phyloP scores from a whole-genome alignment of 805 yeast genomes.

The Ogataea parapolymorpha region DNA sequence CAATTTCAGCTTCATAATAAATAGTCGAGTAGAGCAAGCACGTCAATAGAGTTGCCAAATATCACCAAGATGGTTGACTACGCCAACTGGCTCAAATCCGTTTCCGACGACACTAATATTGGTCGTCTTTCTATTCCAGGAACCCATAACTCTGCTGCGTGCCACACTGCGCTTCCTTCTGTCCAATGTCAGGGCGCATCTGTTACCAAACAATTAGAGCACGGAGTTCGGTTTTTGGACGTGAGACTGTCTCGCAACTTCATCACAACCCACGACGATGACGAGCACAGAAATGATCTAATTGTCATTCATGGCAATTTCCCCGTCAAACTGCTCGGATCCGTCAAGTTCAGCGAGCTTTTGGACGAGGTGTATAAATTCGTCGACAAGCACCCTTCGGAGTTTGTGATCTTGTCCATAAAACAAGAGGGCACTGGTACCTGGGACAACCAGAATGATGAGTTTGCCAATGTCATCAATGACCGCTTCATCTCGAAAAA shows the following conservation, averaged over 20 bases:
- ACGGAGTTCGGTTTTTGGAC: conserved; percentile 77
- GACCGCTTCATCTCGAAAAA: conserved; percentile 48
- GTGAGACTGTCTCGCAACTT: conserved; percentile 60
- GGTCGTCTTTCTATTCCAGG: conserved; percentile 68
- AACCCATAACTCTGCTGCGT: conserved; percentile 82
- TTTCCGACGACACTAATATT: conserved; percentile 49
- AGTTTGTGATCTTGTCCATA: conserved; percentile 62
- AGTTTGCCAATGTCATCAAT: conserved; percentile 62
- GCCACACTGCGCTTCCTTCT: conserved; percentile 65
- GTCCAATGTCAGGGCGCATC: conserved; percentile 71
- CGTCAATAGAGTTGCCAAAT: background rate
- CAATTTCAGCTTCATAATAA: background rate
- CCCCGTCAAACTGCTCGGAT: conserved; percentile 62
- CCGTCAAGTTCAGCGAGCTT: conserved; percentile 48
- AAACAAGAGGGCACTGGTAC: conserved; percentile 71
- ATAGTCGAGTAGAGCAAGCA: background rate
- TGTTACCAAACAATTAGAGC: conserved; percentile 56
- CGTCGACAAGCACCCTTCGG: conserved; percentile 49
- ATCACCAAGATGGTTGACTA: conserved; percentile 20
- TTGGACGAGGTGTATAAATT: conserved; percentile 59
- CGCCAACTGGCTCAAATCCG: conserved; percentile 48
- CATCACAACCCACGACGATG: conserved; percentile 37
- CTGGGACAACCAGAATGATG: conserved; percentile 63
- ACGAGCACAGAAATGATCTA: conserved; percentile 45
- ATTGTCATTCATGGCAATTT: conserved; percentile 73